These are phyloP conservation scores for Entophlyctis luteolus DNA, from an alignment of 192 early-diverging fungal genomes.

Conservation along the genomic window DNA sequence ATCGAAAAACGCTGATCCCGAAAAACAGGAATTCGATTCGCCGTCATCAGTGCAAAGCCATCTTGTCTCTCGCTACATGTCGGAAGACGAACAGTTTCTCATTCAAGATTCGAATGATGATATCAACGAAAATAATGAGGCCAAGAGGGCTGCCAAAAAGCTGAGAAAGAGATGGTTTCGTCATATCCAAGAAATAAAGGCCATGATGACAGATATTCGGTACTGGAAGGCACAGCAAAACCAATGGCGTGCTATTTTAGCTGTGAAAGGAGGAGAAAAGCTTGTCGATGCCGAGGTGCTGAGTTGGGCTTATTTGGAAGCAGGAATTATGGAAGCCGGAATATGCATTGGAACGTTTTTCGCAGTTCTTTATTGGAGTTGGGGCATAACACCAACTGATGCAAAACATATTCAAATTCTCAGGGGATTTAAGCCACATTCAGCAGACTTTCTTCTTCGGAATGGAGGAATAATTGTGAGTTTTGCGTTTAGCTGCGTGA, in stretches of 20 bases:
- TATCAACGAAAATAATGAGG: constrained; percentile 9
- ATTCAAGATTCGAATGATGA: constrained; percentile 4
- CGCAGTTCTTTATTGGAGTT: constrained; percentile 67
- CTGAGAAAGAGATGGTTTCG: constrained; percentile 25
- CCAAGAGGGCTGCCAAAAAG: not conserved
- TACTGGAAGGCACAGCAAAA: constrained; percentile 42
- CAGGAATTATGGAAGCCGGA: constrained; percentile 72
- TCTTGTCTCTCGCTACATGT: not conserved
- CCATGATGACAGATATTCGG: constrained; percentile 32
- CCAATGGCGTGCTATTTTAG: constrained; percentile 22
- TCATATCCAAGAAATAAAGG: constrained; percentile 32
- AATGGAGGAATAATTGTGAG: constrained; percentile 41
- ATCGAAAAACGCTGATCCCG: not conserved
- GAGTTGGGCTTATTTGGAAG: constrained; percentile 83
- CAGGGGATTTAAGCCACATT: constrained; percentile 44
- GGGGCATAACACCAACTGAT: constrained; percentile 62
- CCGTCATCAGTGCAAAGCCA: not conserved
- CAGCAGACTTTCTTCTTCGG: constrained; percentile 25
- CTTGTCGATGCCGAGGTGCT: constrained; percentile 86
- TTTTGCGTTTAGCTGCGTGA: not conserved
- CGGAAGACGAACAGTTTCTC: constrained; percentile 2
- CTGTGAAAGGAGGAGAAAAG: constrained; percentile 59
- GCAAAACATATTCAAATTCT: constrained; percentile 43
- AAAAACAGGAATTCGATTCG: not conserved
- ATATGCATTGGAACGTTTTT: constrained; percentile 72